Conservation (phyloP, 768 basidiomycete species). For the Hygrocybe punicea region DNA sequence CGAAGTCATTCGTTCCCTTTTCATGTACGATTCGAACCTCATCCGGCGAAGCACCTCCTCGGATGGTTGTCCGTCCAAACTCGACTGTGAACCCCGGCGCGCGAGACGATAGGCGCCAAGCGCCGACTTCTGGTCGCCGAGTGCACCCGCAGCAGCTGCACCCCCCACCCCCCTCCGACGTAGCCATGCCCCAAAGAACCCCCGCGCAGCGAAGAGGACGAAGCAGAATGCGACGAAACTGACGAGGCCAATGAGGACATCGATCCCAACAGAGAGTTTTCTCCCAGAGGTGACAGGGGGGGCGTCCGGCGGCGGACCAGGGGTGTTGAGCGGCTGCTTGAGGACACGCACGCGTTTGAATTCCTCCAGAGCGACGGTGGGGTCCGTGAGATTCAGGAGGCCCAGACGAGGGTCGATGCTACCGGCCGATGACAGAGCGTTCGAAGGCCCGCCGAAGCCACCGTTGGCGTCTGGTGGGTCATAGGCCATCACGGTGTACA, state of each 20-base stretch:
- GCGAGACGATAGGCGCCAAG: slow-evolving; percentile 39
- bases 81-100: slow-evolving; percentile 21
- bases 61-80: slow-evolving; percentile 24
- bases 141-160: slow-evolving; percentile 6
- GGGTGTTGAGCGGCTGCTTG: slow-evolving; percentile 48
- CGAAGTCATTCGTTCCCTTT: slow-evolving; percentile 32
- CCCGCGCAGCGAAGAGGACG: slow-evolving; percentile 52
- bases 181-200: slow-evolving; percentile 44
- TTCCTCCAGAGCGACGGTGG: slow-evolving; percentile 57
- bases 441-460: slow-evolving; percentile 35
- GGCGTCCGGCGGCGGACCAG: slow-evolving; percentile 8
- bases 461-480: slow-evolving; percentile 46
- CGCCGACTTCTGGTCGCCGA: slow-evolving; percentile 14
- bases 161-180: slow-evolving; percentile 18
- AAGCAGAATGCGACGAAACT: slow-evolving; percentile 57
- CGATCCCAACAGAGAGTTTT: slow-evolving; percentile 57
- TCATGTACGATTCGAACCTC: slow-evolving; percentile 40
- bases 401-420: slow-evolving; percentile 51
- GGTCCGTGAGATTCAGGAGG: slow-evolving; percentile 60
- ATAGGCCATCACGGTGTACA: slow-evolving; percentile 76
- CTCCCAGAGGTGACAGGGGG: slow-evolving; percentile 26
- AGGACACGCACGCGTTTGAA: slow-evolving; percentile 69
- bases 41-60: slow-evolving; percentile 42
- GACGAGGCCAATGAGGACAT: slow-evolving; percentile 57
- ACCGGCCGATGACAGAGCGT: slow-evolving; percentile 11